Conservation (phyloP, 371 early-diverging fungal genomes). For the Lichtheimia hyalospora region DNA sequence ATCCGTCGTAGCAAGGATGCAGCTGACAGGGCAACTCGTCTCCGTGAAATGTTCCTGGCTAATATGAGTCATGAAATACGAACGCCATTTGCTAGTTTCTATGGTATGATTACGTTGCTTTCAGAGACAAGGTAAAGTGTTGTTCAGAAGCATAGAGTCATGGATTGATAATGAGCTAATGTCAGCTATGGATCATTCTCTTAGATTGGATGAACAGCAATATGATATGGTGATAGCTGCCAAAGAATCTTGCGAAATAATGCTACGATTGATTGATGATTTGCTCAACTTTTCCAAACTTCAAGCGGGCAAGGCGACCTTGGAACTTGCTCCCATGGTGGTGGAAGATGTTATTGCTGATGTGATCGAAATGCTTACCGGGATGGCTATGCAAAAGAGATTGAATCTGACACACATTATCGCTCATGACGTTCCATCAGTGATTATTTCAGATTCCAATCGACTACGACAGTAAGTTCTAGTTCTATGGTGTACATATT, state of each 20-base stretch:
- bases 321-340: slow-evolving; percentile 49
- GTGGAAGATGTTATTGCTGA: slow-evolving; percentile 56
- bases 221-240: slow-evolving; percentile 59
- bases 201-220: slow-evolving; percentile 50
- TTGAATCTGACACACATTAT: slow-evolving; percentile 47
- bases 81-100: slow-evolving; percentile 60
- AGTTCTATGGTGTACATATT: not conserved
- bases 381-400: slow-evolving; percentile 52
- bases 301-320: slow-evolving; percentile 59
- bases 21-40: slow-evolving; percentile 38
- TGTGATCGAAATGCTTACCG: slow-evolving; percentile 55
- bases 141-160: not conserved
- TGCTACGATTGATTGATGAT: slow-evolving; percentile 62
- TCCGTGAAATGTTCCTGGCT: slow-evolving; percentile 56
- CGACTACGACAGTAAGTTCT: slow-evolving; percentile 34
- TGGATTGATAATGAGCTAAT: not conserved
- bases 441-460: slow-evolving; percentile 50
- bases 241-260: slow-evolving; percentile 57
- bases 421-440: slow-evolving; percentile 32
- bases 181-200: not conserved
- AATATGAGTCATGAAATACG: slow-evolving; percentile 61
- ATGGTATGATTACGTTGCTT: slow-evolving; percentile 61
- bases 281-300: slow-evolving; percentile 65
- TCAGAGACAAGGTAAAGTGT: slow-evolving; percentile 40
- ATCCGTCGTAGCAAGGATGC: slow-evolving; percentile 47